These are phyloP conservation scores for Nemania diffusa DNA, from an alignment of 2,329 filamentous ascomycete species.

Conservation along the genomic window DNA sequence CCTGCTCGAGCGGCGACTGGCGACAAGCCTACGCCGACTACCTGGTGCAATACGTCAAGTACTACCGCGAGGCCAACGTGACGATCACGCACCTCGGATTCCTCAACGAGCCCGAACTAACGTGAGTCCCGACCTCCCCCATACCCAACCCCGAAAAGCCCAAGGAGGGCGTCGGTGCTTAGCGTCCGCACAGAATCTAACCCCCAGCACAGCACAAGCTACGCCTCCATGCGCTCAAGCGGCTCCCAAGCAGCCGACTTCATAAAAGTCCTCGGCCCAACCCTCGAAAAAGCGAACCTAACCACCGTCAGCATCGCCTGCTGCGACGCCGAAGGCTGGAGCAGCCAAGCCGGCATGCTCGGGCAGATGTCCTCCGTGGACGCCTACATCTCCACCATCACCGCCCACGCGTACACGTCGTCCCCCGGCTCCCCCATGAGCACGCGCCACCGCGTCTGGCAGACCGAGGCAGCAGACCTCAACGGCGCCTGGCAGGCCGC, in stretches of 20 bases:
- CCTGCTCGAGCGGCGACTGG: slow-evolving; percentile 58
- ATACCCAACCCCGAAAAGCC: background rate
- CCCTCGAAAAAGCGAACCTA: slow-evolving; percentile 52
- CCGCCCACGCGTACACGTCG: slow-evolving; percentile 51
- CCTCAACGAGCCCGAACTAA: slow-evolving; percentile 59
- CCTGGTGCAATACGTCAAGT: slow-evolving; percentile 59
- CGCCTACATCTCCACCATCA: slow-evolving; percentile 54
- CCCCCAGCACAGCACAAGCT: slow-evolving; percentile 42
- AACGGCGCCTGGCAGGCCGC: slow-evolving; percentile 49
- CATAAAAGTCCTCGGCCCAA: slow-evolving; percentile 55
- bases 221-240: slow-evolving; percentile 50
- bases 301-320: slow-evolving; percentile 33
- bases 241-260: slow-evolving; percentile 51
- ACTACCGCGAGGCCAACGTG: slow-evolving; percentile 57
- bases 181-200: no score
- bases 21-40: slow-evolving; percentile 60
- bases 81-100: slow-evolving; percentile 59
- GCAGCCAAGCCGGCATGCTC: slow-evolving; percentile 29
- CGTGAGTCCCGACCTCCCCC: slow-evolving; percentile 23
- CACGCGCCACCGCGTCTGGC: slow-evolving; percentile 54
- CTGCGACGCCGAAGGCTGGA: slow-evolving; percentile 40
- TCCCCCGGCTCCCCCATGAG: slow-evolving; percentile 43
- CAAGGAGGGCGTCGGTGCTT: background rate
- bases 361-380: slow-evolving; percentile 42
- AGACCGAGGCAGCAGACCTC: slow-evolving; percentile 59